Conservation (phyloP, 805 yeast species). For the Yarrowia alimentaria region DNA sequence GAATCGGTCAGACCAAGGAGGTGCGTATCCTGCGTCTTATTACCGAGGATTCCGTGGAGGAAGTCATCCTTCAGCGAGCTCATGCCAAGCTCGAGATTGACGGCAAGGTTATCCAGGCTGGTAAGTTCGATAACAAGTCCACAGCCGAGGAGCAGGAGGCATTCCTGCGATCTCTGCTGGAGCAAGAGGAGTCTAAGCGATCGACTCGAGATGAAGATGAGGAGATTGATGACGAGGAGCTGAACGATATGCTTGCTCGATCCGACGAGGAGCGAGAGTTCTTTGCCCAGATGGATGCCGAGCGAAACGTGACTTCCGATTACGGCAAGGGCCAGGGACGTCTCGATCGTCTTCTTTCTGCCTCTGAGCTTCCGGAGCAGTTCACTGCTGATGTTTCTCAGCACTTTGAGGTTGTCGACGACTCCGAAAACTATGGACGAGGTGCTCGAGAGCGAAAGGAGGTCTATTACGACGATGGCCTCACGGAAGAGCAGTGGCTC, state of each 20-base stretch:
- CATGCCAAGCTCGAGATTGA: conserved; percentile 91
- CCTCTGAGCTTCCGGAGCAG: conserved; percentile 73
- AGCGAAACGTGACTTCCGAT: conserved; percentile 45
- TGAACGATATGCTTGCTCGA: conserved; percentile 85
- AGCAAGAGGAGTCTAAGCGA: conserved; percentile 69
- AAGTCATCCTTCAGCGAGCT: conserved; percentile 88
- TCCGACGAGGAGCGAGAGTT: conserved; percentile 61
- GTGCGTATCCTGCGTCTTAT: conserved; percentile 89
- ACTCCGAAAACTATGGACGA: conserved; percentile 54
- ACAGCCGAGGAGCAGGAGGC: conserved; percentile 98
- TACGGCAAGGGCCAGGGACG: conserved; percentile 44
- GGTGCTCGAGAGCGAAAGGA: conserved; percentile 77
- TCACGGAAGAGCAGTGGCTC: conserved; percentile 91
- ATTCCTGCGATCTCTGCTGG: conserved; percentile 77
- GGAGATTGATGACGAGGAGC: conserved; percentile 72
- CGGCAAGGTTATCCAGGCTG: conserved; percentile 98
- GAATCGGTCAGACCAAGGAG: conserved; percentile 97
- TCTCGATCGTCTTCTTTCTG: conserved; percentile 55
- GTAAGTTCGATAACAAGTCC: conserved; percentile 94
- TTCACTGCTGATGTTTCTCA: conserved; percentile 56
- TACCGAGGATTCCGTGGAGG: conserved; percentile 91
- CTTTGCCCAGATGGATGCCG: conserved; percentile 65
- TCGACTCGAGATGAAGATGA: conserved; percentile 58
- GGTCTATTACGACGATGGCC: conserved; percentile 71
- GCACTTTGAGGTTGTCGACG: conserved; percentile 41